phyloP scores from a whole-genome alignment of 306 rosid species.

The Arachis hypogaea region DNA sequence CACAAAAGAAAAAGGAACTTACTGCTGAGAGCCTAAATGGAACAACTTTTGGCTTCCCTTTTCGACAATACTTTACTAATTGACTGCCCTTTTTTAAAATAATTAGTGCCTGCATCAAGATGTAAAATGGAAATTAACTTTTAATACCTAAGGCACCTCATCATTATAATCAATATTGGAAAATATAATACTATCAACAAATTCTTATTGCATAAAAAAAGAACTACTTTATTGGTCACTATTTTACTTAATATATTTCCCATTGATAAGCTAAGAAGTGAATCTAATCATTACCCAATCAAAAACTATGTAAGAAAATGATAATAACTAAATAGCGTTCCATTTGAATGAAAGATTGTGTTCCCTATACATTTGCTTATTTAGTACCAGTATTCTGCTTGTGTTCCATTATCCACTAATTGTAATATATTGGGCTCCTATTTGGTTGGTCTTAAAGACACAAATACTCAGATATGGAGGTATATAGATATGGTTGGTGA shows the following conservation, averaged over 20 bases:
- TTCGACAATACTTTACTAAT: slow-evolving; percentile 76
- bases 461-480: too few relatives aligned
- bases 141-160: slow-evolving; percentile 9
- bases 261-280: slow-evolving; percentile 10
- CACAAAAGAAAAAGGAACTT: slow-evolving; percentile 39
- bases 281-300: slow-evolving; percentile 12
- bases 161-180: slow-evolving; percentile 21
- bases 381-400: not conserved
- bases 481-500: too few relatives aligned
- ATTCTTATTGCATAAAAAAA: slow-evolving; percentile 22
- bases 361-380: slow-evolving; percentile 2
- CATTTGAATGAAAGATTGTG: slow-evolving; percentile 9
- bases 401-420: not conserved
- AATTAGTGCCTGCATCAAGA: slow-evolving; percentile 67
- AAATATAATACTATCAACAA: slow-evolving; percentile 30
- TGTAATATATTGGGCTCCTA: too few relatives aligned
- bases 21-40: slow-evolving; percentile 83
- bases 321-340: not conserved
- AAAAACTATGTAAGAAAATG: slow-evolving; percentile 5
- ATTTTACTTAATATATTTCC: not conserved
- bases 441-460: too few relatives aligned
- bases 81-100: slow-evolving; percentile 79
- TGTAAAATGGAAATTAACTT: slow-evolving; percentile 26
- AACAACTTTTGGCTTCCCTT: slow-evolving; percentile 86
- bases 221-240: slow-evolving; percentile 23